Percentiles rank a stretch among this genome's conserved stretches.
These are phyloP conservation scores for Leucoagaricus sp. DNA, from an alignment of 1,284 basidiomycete genomes.

Conservation along the genomic window DNA sequence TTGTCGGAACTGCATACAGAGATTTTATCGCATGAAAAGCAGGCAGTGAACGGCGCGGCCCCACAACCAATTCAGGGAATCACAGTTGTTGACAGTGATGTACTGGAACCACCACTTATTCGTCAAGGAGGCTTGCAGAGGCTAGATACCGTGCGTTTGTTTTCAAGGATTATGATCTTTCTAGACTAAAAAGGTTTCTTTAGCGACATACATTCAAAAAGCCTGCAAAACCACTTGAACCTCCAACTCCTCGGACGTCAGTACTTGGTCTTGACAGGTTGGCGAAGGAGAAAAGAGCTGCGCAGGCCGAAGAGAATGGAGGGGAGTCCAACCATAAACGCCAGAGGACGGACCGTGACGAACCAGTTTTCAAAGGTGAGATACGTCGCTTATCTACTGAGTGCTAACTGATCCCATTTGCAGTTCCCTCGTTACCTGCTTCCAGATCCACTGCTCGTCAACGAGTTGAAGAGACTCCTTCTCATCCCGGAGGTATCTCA, in stretches of 20 bases:
- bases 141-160: conserved; percentile 60
- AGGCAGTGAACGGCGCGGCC: conserved; percentile 57
- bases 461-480: conserved; percentile 87
- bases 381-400: background rate
- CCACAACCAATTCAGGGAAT: conserved; percentile 71
- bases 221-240: conserved; percentile 71
- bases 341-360: conserved; percentile 60
- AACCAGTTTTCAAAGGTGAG: conserved; percentile 82
- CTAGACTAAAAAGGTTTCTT: too few relatives aligned
- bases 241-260: conserved; percentile 73
- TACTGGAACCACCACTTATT: conserved; percentile 75
- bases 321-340: conserved; percentile 65
- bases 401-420: background rate
- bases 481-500: conserved; percentile 88
- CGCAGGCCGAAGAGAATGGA: conserved; percentile 43
- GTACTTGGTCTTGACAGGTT: conserved; percentile 85
- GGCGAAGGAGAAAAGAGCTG: conserved; percentile 83
- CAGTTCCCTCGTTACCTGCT: conserved; percentile 76
- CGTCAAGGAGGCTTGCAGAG: conserved; percentile 79
- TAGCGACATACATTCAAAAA: conserved; percentile 79
- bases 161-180: conserved; percentile 4
- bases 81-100: conserved; percentile 78
- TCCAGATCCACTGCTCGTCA: conserved; percentile 66
- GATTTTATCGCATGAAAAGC: conserved; percentile 63
- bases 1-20: conserved; percentile 50